Conservation (phyloP, 2,329 filamentous ascomycete species). For the Hymenoscyphus albidus region DNA sequence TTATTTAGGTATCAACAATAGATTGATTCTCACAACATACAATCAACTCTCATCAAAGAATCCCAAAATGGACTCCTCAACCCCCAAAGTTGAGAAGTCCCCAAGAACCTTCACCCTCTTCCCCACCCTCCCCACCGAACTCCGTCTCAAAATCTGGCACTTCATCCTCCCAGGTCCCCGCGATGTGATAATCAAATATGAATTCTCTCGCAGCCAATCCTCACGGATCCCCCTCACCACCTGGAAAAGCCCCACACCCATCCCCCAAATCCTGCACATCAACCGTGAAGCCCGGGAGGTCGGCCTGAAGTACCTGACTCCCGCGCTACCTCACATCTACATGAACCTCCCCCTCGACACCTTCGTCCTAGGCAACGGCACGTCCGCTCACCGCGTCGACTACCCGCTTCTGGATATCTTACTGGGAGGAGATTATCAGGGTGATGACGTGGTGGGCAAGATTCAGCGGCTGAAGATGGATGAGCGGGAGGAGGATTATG, state of each 20-base stretch:
- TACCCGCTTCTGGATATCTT: conserved; percentile 22
- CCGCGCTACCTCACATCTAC: conserved; percentile 21
- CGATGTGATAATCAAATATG: conserved; percentile 5
- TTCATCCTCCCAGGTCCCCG: neutral
- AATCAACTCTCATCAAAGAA: neutral
- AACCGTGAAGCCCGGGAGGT: conserved; percentile 23
- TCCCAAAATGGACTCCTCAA: neutral
- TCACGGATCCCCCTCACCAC: conserved; percentile 3
- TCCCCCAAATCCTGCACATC: conserved; percentile 21
- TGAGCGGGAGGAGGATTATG: conserved; percentile 19
- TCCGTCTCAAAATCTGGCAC: neutral
- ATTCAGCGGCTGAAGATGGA: conserved; percentile 20
- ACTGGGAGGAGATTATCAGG: conserved; percentile 17
- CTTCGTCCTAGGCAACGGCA: conserved; percentile 17
- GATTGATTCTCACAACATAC: neutral
- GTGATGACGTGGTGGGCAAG: conserved; percentile 19
- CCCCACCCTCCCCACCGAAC: conserved; percentile 21
- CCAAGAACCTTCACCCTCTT: conserved; percentile 20
- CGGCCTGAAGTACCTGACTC: conserved; percentile 19
- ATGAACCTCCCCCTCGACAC: conserved; percentile 23
- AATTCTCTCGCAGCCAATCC: neutral
- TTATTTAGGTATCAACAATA: neutral
- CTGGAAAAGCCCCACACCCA: conserved; percentile 14
- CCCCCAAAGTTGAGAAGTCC: neutral
- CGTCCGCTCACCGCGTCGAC: neutral